Evolutionary conservation across 306 rosid genomes (phyloP).

Genomic region (Ziziphus jujuba): DNA sequence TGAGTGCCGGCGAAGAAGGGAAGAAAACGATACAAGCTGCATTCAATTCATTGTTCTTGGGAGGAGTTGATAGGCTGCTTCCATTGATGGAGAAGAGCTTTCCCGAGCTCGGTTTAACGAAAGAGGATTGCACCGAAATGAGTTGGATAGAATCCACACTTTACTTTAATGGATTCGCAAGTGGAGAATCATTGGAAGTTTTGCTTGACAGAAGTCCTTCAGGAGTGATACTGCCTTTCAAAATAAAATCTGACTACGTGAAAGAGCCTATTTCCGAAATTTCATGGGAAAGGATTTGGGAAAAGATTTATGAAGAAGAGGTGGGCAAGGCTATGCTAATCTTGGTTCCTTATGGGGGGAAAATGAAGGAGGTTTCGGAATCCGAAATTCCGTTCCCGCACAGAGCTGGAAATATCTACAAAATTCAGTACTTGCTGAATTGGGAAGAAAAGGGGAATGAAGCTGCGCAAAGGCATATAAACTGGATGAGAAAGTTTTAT

Average conservation of each 20-base stretch:
- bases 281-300: constrained; percentile 64
- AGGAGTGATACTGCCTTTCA: constrained; percentile 51
- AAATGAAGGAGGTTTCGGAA: constrained; percentile 48
- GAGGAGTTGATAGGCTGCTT: constrained; percentile 38
- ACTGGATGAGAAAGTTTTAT: constrained; percentile 56
- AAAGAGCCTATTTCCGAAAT: constrained; percentile 44
- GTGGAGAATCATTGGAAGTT: constrained; percentile 43
- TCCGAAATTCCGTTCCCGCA: constrained; percentile 71
- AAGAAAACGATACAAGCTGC: constrained; percentile 51
- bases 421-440: constrained; percentile 44
- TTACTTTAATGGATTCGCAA: constrained; percentile 43
- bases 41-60: constrained; percentile 59
- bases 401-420: constrained; percentile 56
- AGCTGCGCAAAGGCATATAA: constrained; percentile 33
- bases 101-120: constrained; percentile 53
- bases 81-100: constrained; percentile 43
- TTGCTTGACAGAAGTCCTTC: constrained; percentile 43
- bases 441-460: constrained; percentile 39
- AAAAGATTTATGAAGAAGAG: constrained; percentile 48
- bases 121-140: constrained; percentile 46
- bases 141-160: constrained; percentile 70
- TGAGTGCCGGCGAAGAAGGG: constrained; percentile 24
- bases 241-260: constrained; percentile 71
- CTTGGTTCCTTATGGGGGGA: constrained; percentile 69
- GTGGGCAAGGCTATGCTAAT: constrained; percentile 44